Conservation (phyloP, 495 filamentous ascomycete species). For the Elasticomyces elasticus region DNA sequence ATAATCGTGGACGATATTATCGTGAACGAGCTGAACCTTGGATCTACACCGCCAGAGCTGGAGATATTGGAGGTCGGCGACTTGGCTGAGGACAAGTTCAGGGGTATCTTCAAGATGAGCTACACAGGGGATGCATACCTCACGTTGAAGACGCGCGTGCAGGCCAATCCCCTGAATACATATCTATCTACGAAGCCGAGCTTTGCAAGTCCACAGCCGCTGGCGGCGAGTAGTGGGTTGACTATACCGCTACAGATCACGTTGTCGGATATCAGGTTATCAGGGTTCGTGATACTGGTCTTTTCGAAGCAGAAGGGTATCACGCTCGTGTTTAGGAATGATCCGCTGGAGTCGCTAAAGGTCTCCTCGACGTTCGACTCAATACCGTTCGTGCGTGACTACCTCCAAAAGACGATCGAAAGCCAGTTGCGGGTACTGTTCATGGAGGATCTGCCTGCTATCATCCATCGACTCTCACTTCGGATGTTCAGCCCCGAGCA, state of each 20-base stretch:
- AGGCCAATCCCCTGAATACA: constrained; percentile 95
- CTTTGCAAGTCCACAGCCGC: constrained; percentile 82
- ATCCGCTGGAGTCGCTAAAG: constrained; percentile 93
- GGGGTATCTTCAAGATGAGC: constrained; percentile 98
- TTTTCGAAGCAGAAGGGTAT: constrained; percentile 96
- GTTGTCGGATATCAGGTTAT: constrained; percentile 90
- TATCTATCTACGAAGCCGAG: constrained; percentile 82
- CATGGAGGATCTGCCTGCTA: constrained; percentile 95
- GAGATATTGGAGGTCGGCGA: constrained; percentile 97
- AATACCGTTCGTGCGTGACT: constrained; percentile 95
- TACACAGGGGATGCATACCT: constrained; percentile 91
- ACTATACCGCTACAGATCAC: constrained; percentile 97
- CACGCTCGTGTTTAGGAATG: constrained; percentile 93
- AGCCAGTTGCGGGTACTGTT: constrained; percentile 83
- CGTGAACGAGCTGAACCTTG: constrained; percentile 94
- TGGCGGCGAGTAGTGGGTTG: constrained; percentile 86
- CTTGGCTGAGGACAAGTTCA: constrained; percentile 89
- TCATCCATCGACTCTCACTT: constrained; percentile 86
- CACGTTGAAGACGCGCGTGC: constrained; percentile 87
- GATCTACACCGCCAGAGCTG: constrained; percentile 79
- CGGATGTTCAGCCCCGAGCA: constrained; percentile 85
- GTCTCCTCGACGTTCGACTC: constrained; percentile 98
- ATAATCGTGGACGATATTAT: constrained; percentile 99
- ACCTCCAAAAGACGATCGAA: constrained; percentile 93
- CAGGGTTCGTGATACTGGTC: constrained; percentile 92